Percentiles rank a stretch among this genome's conserved stretches.
Conservation (phyloP, 2,329 filamentous ascomycete species). For the Sporothrix variecibatus region DNA sequence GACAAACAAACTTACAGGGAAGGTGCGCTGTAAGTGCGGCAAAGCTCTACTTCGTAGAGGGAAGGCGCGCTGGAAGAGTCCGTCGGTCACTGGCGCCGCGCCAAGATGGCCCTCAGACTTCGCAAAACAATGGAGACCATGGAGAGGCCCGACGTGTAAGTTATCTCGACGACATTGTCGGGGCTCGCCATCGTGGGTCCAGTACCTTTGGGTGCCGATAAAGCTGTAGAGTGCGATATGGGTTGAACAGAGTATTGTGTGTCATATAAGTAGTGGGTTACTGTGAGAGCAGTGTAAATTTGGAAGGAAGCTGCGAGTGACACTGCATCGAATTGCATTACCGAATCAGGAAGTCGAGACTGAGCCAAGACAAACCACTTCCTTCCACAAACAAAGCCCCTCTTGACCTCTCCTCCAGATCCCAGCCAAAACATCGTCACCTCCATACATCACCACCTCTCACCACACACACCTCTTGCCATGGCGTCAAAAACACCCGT, state of each 20-base stretch:
- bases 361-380: background rate
- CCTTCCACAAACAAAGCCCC: background rate
- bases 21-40: conserved; percentile 18
- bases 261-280: background rate
- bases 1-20: background rate
- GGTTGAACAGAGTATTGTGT: background rate
- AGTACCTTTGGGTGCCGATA: background rate
- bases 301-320: background rate
- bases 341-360: background rate
- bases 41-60: background rate
- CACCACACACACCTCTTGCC: background rate
- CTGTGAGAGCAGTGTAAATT: background rate
- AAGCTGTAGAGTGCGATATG: background rate
- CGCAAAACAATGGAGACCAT: background rate
- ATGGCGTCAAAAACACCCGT: conserved; percentile 37
- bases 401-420: background rate
- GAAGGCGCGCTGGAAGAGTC: background rate
- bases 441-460: background rate
- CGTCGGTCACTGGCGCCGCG: background rate
- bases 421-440: background rate
- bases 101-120: background rate
- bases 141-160: conserved; percentile 4
- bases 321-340: background rate
- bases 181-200: conserved; percentile 3
- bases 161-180: conserved; percentile 3